Evolutionary conservation across 139 green algal species (phyloP), one percentile per base, ranked within the genome.

Genomic region (Chlorella sp.): DNA sequence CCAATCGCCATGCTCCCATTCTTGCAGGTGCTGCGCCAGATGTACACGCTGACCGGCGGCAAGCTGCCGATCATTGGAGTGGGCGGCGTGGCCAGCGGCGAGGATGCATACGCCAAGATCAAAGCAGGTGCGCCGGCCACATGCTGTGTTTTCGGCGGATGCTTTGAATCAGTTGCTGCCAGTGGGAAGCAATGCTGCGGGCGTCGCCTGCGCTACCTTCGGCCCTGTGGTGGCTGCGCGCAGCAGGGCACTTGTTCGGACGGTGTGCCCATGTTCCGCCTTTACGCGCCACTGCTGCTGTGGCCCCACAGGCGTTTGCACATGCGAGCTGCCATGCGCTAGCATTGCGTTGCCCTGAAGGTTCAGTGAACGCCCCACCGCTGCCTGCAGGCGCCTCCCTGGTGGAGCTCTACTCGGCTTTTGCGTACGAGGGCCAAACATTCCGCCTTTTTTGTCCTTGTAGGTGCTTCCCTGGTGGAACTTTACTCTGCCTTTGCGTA

Each of bases 91-190:
- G 85, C 69, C 69, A 92, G 65, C 73, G 97, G 97, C 6, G 88
- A 90, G 76, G 95, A 99, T 84, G 97, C 97, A 0, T 99, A 99
- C 83, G 43, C 76, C 13, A 99, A 99, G 87, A 98, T 99, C 44
- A 78, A 94, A 1, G 97, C 97, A 68, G 96, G 95, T 88, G 88
- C 86, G 48, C 3, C 28, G 28, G 43, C 40, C 41, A 20, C 68
- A 74, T 74, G 24, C 24, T 41, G 11, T 74, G 22, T 76, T 22
- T 32, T 76, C 19, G 2, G 69, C n/a, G n/a, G n/a, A n/a, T n/a
- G n/a, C n/a, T n/a, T n/a, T n/a, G n/a, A n/a, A n/a, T n/a, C n/a
- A n/a, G n/a, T n/a, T n/a, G n/a, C n/a, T n/a, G n/a, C n/a, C n/a
- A n/a, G n/a, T n/a, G n/a, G n/a, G n/a, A n/a, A n/a, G n/a, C n/a